Percentiles rank a stretch among this genome's conserved stretches.
Evolutionary conservation across 306 rosid genomes (phyloP).

Genomic region (Cicer yamashitae): DNA sequence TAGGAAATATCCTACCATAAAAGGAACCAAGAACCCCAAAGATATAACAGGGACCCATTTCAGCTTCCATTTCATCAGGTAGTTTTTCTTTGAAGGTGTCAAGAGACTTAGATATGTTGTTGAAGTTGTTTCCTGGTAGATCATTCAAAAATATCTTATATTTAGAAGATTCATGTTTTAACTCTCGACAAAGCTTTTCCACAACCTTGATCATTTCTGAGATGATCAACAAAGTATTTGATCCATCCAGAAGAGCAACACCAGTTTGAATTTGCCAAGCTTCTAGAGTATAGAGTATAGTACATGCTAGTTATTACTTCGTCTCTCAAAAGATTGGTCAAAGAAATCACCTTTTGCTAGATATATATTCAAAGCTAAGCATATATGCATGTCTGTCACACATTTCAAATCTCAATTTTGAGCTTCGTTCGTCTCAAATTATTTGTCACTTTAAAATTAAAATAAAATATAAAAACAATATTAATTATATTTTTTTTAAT

Average conservation of each 20-base stretch:
- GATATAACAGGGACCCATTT: conserved; percentile 53
- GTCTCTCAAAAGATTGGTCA: conserved; percentile 48
- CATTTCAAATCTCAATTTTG: too few species aligned
- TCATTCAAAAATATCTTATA: conserved; percentile 56
- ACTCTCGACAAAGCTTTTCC: conserved; percentile 42
- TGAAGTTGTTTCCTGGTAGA: conserved; percentile 50
- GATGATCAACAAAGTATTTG: conserved; percentile 54
- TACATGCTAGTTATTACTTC: conserved; percentile 49
- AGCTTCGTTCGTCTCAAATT: too few species aligned
- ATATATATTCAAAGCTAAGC: neutral
- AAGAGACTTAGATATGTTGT: too few species aligned
- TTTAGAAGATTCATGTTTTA: conserved; percentile 44
- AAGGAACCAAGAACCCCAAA: conserved; percentile 62
- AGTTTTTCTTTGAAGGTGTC: too few species aligned
- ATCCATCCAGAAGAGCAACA: conserved; percentile 71
- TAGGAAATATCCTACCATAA: conserved; percentile 55
- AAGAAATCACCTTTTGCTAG: conserved; percentile 52
- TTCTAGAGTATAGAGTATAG: conserved; percentile 13
- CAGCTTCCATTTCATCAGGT: too few species aligned
- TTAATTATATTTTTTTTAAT: too few species aligned
- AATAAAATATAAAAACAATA: too few species aligned
- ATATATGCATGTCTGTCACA: too few species aligned
- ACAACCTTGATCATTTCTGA: conserved; percentile 48
- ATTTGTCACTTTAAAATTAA: too few species aligned
- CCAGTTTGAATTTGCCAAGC: conserved; percentile 55